Base-by-base conservation (phyloP, 352 stramenopile genomes). In the Phytophthora fragariaefolia region DNA sequence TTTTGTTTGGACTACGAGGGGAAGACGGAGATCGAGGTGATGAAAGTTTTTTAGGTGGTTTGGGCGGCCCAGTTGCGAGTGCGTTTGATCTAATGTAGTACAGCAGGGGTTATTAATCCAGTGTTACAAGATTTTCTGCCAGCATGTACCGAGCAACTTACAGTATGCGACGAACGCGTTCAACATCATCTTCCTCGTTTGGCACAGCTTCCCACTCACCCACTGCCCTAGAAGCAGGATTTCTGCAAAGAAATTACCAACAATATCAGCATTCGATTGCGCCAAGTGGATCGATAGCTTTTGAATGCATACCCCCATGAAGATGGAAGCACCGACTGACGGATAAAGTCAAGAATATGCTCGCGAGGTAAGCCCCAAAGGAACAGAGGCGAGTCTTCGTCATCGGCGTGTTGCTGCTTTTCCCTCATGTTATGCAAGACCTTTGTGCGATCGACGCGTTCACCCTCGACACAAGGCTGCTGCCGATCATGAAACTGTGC, bases 281-380 rank as follows among this genome's bases (percentile, higher is more conserved):
- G n/a, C 6, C 12, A 42, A 42, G 42, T 20, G 4, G 15, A 43
- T 24, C 4, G 23, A 27, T 23, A 42, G 18, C 13, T 20, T 42
- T 22, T 4, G 15, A 48, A 10, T 15, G 23, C 86, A 72, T 83
- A 72, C 46, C 67, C 69, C 79, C 81, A 91, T 17, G 77, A 80
- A n/a, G 77, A 68, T 12, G 83, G 83, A 54, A 92, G 76, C 30
- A 94, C 71, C 0, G 86, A 90, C 61, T 92, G 86, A 4, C 82
- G 80, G 51, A 94, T 92, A 63, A 87, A 94, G 28, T 91, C 82
- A 42, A 92, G 66, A 46, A 92, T 86, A 49, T 92, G 80, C 43
- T 92, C 83, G 20, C 82, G 71, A 27, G 86, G 83, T 45, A 92
- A 59, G 0, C 81, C 81, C 86, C 86, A 92, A 18, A 89, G 63